phyloP scores from a whole-genome alignment of 2,329 filamentous ascomycete species.

The Fusarium beomiforme region DNA sequence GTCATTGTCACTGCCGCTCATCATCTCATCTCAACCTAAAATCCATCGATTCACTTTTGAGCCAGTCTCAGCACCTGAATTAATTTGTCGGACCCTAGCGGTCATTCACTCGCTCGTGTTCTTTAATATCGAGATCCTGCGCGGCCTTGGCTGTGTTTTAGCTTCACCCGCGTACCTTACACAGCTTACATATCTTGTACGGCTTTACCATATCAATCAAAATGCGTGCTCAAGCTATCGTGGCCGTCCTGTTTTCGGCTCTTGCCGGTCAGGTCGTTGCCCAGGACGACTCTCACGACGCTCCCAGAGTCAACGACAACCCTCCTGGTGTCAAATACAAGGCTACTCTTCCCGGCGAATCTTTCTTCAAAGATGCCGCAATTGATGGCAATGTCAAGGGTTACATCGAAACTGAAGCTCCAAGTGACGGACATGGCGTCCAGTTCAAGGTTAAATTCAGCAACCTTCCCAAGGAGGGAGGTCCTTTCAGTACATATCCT shows the following conservation, averaged over 20 bases:
- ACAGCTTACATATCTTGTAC: conserved; percentile 4
- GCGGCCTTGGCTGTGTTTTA: neutral
- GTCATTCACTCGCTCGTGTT: conserved; percentile 21
- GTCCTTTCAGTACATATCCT: conserved; percentile 66
- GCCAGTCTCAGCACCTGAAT: conserved; percentile 21
- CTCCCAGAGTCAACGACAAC: conserved; percentile 65
- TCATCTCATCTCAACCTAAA: conserved; percentile 3
- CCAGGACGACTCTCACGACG: conserved; percentile 49
- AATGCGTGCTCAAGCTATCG: conserved; percentile 38
- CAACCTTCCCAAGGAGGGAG: conserved; percentile 66
- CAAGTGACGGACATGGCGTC: conserved; percentile 63
- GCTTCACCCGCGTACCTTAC: conserved; percentile 11
- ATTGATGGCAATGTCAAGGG: conserved; percentile 65
- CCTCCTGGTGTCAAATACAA: conserved; percentile 62
- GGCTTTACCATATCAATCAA: conserved; percentile 4
- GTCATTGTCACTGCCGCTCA: neutral
- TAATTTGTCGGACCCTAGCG: conserved; percentile 19
- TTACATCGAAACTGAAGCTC: conserved; percentile 57
- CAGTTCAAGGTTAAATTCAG: conserved; percentile 64
- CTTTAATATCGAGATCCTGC: neutral
- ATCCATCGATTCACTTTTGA: conserved; percentile 21
- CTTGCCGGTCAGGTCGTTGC: conserved; percentile 43
- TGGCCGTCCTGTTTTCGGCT: conserved; percentile 43
- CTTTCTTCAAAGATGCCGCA: conserved; percentile 60
- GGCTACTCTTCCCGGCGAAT: conserved; percentile 63